phyloP scores from a whole-genome alignment of 495 filamentous ascomycete species.

The Lophiostoma macrostomum region DNA sequence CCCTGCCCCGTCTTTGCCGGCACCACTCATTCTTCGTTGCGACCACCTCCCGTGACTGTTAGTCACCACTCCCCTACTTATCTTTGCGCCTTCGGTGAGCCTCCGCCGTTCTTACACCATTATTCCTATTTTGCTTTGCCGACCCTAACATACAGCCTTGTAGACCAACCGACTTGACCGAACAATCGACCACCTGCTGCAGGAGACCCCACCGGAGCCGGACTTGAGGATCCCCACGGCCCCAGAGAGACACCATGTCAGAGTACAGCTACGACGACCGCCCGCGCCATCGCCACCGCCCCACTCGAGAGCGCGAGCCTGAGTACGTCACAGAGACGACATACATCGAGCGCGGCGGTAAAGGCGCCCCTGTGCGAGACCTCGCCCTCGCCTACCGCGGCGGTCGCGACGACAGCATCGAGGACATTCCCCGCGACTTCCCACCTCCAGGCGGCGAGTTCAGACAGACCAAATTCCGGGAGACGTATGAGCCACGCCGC shows the following conservation, averaged over 20 bases:
- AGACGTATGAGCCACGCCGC: conserved; percentile 37
- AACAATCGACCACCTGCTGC: conserved; percentile 3
- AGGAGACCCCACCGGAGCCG: neutral
- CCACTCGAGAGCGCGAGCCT: conserved; percentile 42
- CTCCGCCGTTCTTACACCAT: neutral
- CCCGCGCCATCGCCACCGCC: conserved; percentile 23
- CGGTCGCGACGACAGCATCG: conserved; percentile 43
- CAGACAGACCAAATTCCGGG: conserved; percentile 33
- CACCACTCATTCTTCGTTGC: conserved; percentile 26
- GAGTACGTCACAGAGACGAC: conserved; percentile 43
- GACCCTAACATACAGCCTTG: neutral
- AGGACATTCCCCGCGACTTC: conserved; percentile 46
- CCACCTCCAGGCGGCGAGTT: conserved; percentile 40
- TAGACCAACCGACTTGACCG: conserved; percentile 3
- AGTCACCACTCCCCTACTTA: conserved; percentile 21
- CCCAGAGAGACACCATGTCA: conserved; percentile 35
- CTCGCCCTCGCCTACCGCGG: conserved; percentile 44
- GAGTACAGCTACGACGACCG: conserved; percentile 38
- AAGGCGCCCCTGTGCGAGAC: conserved; percentile 38
- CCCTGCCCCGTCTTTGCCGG: conserved; percentile 21
- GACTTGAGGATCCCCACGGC: too few relatives aligned
- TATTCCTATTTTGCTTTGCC: neutral
- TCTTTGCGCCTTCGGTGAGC: conserved; percentile 8
- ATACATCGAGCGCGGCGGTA: conserved; percentile 44
- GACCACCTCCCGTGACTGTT: conserved; percentile 8